Conservation (phyloP, 2,329 filamentous ascomycete species). For the Pestalotiopsis sp. region DNA sequence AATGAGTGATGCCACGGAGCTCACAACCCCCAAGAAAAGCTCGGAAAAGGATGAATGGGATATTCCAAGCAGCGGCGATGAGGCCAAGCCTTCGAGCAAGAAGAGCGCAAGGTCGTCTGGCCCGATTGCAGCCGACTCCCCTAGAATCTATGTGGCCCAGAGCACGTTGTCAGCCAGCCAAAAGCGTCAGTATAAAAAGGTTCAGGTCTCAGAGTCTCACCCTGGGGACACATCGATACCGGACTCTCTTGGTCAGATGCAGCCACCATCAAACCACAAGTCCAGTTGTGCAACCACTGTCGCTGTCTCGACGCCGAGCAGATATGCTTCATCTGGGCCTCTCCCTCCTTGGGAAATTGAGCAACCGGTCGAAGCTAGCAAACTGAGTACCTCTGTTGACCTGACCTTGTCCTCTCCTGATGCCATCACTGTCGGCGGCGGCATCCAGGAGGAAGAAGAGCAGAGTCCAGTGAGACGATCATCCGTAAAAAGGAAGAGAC, state of each 20-base stretch:
- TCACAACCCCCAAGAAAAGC: conserved; percentile 31
- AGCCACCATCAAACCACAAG: conserved; percentile 24
- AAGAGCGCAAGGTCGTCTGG: conserved; percentile 20
- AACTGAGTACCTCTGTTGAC: conserved; percentile 21
- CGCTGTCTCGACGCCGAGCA: conserved; percentile 33
- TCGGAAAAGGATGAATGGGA: conserved; percentile 29
- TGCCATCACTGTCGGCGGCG: conserved; percentile 21
- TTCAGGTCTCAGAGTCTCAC: conserved; percentile 24
- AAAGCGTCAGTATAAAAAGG: conserved; percentile 32
- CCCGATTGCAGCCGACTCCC: conserved; percentile 16
- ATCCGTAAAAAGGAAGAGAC: conserved; percentile 21
- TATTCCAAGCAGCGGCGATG: conserved; percentile 33
- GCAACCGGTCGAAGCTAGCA: background rate
- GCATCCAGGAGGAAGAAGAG: conserved; percentile 5
- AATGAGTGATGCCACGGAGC: conserved; percentile 22
- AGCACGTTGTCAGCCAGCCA: conserved; percentile 35
- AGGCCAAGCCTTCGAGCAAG: conserved; percentile 3
- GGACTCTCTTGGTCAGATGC: background rate
- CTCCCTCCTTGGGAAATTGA: conserved; percentile 27
- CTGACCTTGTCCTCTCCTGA: conserved; percentile 33
- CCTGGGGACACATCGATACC: conserved; percentile 2
- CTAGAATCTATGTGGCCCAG: conserved; percentile 32
- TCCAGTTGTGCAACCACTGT: conserved; percentile 33
- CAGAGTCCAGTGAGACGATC: conserved; percentile 11
- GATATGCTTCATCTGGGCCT: conserved; percentile 31